Evolutionary conservation across 2,329 filamentous ascomycete species (phyloP).

Genomic region (Aspergillus ustus): DNA sequence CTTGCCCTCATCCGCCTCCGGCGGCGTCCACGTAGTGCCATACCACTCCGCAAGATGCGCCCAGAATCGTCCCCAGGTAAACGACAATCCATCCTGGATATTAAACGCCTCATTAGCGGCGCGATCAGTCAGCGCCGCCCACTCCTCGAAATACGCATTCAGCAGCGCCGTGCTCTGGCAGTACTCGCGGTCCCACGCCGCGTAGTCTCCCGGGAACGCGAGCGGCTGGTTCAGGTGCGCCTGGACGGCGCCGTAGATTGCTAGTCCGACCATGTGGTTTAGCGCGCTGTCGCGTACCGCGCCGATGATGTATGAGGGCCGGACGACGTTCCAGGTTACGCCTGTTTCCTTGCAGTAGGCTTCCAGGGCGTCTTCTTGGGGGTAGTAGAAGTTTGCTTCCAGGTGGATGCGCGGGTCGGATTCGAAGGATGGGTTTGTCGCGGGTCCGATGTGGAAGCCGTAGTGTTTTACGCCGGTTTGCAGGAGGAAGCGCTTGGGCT

Average conservation of each 20-base stretch:
- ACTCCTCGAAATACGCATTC: slow-evolving; percentile 57
- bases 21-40: slow-evolving; percentile 43
- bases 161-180: slow-evolving; percentile 52
- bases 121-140: slow-evolving; percentile 50
- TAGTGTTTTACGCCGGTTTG: slow-evolving; percentile 60
- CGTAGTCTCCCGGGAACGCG: slow-evolving; percentile 50
- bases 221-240: slow-evolving; percentile 48
- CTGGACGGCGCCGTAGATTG: slow-evolving; percentile 56
- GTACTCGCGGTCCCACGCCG: slow-evolving; percentile 50
- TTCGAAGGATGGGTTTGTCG: slow-evolving; percentile 51
- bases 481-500: slow-evolving; percentile 6
- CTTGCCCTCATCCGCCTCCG: slow-evolving; percentile 27
- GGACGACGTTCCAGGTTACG: slow-evolving; percentile 53
- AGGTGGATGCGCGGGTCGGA: slow-evolving; percentile 50
- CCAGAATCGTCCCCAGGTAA: slow-evolving; percentile 57
- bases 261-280: slow-evolving; percentile 55
- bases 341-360: slow-evolving; percentile 13
- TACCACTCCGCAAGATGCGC: slow-evolving; percentile 53
- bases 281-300: slow-evolving; percentile 56
- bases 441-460: slow-evolving; percentile 54
- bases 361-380: slow-evolving; percentile 56
- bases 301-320: slow-evolving; percentile 55
- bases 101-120: slow-evolving; percentile 56
- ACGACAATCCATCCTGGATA: slow-evolving; percentile 49
- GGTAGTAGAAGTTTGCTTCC: slow-evolving; percentile 61